Base-by-base conservation (phyloP, 441 rosid species). In the Pelargonium citronellum region DNA sequence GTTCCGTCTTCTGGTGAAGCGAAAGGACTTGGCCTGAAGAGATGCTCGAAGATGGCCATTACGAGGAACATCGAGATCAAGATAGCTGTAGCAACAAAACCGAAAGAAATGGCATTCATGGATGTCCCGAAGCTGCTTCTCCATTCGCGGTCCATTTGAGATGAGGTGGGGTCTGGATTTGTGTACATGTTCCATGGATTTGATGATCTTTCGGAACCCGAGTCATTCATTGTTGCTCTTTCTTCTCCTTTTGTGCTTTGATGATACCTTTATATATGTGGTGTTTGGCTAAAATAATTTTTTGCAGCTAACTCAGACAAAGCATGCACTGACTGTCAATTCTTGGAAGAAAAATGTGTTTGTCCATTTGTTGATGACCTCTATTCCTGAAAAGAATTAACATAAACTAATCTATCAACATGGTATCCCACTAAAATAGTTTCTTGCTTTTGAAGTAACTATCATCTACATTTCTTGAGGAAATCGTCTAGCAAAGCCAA, bases 1-100 rank as follows among this genome's bases (percentile, higher is more conserved):
- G 74, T 61, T 19, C 75, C 71, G 22, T 70, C 80, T 30, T 81
- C 84, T 3, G 91, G 86, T 10, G 90, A 85, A 77, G 87, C 78
- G 74, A 86, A 70, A 41, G 88, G 79, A 68, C 76, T 78, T 16
- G 83, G 84, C 72, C 87, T 78, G 19, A 86, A 87, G 46, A 87
- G 86, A 81, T 88, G 91, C 66, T 89, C 94, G 2, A 87, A 89
- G 68, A 89, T 85, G 64, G 94, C 94, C 91, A 87, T 87, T 61
- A 89, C 75, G 47, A 89, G 84, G 71, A 89, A 89, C 87, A 89
- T 79, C 37, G 88, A 85, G 63, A 89, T 78, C 75, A 89, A 79
- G 68, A 89, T 85, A 24, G 94, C 94, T 1, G 94, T 87, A 10
- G 94, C 94, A 63, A 89, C 87, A 64, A 89, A 85, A 46, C 94